Evolutionary conservation across 169 alveolate species (phyloP), one percentile per base, ranked within the genome.

Genomic region (Plasmodium knowlesi): DNA sequence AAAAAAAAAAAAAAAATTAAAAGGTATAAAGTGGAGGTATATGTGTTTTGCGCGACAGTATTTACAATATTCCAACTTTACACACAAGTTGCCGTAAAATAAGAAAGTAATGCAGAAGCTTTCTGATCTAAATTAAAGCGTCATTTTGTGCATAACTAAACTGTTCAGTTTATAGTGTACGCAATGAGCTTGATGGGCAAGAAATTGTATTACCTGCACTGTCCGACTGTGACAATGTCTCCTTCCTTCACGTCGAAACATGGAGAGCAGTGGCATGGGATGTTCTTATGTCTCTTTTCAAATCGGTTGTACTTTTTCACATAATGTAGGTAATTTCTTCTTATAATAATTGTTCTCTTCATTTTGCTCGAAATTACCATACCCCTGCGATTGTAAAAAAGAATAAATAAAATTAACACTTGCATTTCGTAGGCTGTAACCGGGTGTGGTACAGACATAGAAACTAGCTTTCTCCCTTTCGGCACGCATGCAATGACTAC

Each of bases 281-380:
- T 96, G 98, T 98, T 99, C 98, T 96, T 98, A 97, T 99, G 99
- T 94, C 99, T 97, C 98, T 99, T 99, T 98, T 99, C 99, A 96
- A 98, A 99, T 95, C 99, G 97, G 96, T 98, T 98, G 98, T 98
- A 99, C 97, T 99, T 99, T 92, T 97, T 97, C 95, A 99, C 98
- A 97, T 98, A 99, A 97, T 99, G 99, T 93, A 99, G 98, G 97
- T 99, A 99, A 96, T 98, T 99, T 94, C 99, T 98, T 96, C 99
- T 98, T 90, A 99, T 98, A 92, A 99, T 98, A 82, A 99, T 98
- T 91, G 99, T 99, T 95, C 99, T 98, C 98, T 98, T 98, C 99
- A 99, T 99, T 97, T 99, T 99, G 92, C 99, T 97, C 50, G 99
- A 99, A 91, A 99, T 96, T 81, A 98, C 99, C 98, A 99, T 98